A percentile compares a stretch with the other conserved stretches of the same genome.
These are phyloP conservation scores for Ilyonectria destructans DNA, from an alignment of 2,329 filamentous ascomycete genomes.

Conservation along the genomic window DNA sequence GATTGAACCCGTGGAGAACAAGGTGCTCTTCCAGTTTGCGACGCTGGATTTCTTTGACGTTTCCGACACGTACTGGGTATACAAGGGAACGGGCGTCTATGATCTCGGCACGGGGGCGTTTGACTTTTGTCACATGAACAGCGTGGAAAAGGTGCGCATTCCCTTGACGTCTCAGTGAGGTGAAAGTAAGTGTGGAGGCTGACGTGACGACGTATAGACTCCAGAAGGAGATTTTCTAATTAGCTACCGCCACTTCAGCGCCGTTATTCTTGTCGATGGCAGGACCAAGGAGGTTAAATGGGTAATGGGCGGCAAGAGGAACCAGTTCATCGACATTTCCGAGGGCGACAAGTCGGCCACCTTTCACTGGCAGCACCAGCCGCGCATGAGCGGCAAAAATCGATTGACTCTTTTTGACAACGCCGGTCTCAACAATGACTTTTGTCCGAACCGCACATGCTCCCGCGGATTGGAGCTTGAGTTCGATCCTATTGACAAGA, in stretches of 20 bases:
- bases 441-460: neutral
- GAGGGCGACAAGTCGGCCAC: neutral
- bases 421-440: conserved; percentile 10
- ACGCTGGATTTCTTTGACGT: neutral
- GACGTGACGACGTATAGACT: neutral
- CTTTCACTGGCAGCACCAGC: conserved; percentile 15
- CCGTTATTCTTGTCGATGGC: conserved; percentile 6
- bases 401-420: conserved; percentile 21
- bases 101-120: neutral
- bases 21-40: neutral
- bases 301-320: conserved; percentile 12
- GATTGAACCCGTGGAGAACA: neutral
- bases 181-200: neutral
- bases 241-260: conserved; percentile 11
- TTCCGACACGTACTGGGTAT: neutral
- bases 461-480: conserved; percentile 20
- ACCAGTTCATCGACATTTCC: conserved; percentile 11
- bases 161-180: neutral
- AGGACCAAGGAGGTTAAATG: conserved; percentile 18
- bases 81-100: neutral
- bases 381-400: conserved; percentile 10
- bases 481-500: conserved; percentile 2
- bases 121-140: neutral
- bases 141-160: neutral
- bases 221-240: conserved; percentile 12